Percentiles rank a stretch among this genome's conserved stretches.
Conservation (phyloP, 106 monocot species). For the Apostasia ramifera region DNA sequence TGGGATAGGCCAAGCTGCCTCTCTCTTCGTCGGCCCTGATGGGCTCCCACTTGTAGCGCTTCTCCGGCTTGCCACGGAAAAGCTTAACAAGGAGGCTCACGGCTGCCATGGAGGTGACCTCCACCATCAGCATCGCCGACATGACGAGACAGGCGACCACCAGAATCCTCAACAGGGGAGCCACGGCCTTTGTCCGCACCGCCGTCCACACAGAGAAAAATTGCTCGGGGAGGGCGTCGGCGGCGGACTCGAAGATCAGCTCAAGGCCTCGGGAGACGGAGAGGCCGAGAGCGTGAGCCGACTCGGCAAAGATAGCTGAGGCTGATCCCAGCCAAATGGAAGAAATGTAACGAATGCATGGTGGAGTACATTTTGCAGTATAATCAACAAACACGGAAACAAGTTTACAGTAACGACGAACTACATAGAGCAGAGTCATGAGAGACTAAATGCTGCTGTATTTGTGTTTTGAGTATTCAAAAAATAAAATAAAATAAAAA, state of each 20-base stretch:
- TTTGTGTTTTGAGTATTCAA: no score
- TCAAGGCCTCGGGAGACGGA: background rate
- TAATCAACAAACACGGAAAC: no score
- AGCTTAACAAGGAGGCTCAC: constrained; percentile 30
- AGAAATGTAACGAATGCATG: background rate
- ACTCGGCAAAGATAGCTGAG: background rate
- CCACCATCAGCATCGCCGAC: constrained; percentile 39
- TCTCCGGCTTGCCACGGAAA: constrained; percentile 30
- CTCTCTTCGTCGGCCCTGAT: constrained; percentile 27
- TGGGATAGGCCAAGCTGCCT: constrained; percentile 31
- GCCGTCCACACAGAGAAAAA: background rate
- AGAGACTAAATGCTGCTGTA: no score
- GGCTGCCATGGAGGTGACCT: constrained; percentile 26
- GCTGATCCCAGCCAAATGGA: background rate
- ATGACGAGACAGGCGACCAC: constrained; percentile 29
- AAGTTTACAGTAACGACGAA: no score
- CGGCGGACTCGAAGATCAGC: constrained; percentile 2
- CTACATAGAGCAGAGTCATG: no score
- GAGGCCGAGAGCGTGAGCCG: background rate
- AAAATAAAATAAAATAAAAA: no score
- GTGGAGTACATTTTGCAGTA: no score
- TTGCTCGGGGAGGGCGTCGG: constrained; percentile 2
- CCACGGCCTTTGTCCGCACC: constrained; percentile 12
- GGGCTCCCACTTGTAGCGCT: constrained; percentile 37
- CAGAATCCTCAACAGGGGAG: constrained; percentile 23